phyloP scores from a whole-genome alignment of 495 filamentous ascomycete species.

The Xylaria sp. region DNA sequence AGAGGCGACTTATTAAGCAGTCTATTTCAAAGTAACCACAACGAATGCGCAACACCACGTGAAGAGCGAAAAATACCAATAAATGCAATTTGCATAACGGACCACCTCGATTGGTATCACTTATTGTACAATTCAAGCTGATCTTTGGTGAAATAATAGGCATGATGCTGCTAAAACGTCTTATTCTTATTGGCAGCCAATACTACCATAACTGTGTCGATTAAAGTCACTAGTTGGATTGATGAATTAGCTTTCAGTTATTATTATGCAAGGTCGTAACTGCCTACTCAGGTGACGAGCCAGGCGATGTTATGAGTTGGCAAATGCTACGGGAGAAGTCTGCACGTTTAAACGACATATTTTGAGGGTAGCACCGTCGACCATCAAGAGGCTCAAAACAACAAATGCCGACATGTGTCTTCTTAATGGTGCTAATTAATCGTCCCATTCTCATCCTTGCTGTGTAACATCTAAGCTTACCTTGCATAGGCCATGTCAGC shows the following conservation, averaged over 20 bases:
- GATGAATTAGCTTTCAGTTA: not conserved
- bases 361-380: not conserved
- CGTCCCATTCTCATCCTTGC: slow-evolving; percentile 1
- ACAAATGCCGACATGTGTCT: not conserved
- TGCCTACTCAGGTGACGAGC: not conserved
- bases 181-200: not conserved
- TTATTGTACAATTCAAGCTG: not conserved
- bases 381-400: not conserved
- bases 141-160: not conserved
- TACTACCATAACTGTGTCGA: not conserved
- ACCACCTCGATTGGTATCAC: not conserved
- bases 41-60: not conserved
- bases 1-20: not conserved
- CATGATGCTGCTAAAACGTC: not conserved
- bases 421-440: not conserved
- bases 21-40: not conserved
- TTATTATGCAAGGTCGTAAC: not conserved
- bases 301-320: not conserved
- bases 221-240: not conserved
- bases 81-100: not conserved
- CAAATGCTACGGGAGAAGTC: too few species aligned
- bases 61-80: not conserved
- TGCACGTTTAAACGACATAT: not conserved
- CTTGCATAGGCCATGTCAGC: slow-evolving; percentile 2
- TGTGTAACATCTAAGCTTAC: slow-evolving; percentile 17